Conservation (phyloP, 208 protist species). For the Zelonia costaricensis region DNA sequence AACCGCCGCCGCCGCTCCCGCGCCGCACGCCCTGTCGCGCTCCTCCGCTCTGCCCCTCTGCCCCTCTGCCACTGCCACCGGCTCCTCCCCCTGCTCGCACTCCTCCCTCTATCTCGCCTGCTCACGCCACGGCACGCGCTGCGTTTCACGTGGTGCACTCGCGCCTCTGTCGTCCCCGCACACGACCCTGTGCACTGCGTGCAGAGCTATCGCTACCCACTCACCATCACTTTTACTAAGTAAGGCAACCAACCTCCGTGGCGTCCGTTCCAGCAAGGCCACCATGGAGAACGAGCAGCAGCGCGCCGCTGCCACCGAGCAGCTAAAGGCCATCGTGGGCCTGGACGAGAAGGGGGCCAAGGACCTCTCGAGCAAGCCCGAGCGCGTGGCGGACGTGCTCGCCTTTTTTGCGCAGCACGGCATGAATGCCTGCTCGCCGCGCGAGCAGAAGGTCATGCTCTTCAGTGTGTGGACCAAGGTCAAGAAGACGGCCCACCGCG, state of each 20-base stretch:
- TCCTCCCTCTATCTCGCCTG: not conserved
- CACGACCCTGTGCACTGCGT: not conserved
- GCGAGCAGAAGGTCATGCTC: conserved; percentile 87
- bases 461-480: conserved; percentile 87
- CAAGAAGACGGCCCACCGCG: conserved; percentile 71
- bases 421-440: conserved; percentile 47
- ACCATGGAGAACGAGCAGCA: conserved; percentile 29
- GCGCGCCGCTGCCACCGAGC: conserved; percentile 31
- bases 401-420: conserved; percentile 65
- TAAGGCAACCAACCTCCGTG: not conserved
- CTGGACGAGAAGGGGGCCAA: conserved; percentile 90
- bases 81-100: not conserved
- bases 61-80: not conserved
- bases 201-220: not conserved
- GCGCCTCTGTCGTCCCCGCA: not conserved
- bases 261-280: not conserved
- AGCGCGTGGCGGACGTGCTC: conserved; percentile 83
- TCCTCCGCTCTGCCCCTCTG: not conserved
- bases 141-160: not conserved
- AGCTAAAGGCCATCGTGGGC: conserved; percentile 78
- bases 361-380: conserved; percentile 84
- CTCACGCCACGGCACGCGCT: not conserved
- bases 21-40: not conserved
- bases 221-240: not conserved
- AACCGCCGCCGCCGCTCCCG: not conserved